These are phyloP conservation scores for Malania oleifera DNA, from an alignment of 164 flowering plant genomes.

Conservation along the genomic window DNA sequence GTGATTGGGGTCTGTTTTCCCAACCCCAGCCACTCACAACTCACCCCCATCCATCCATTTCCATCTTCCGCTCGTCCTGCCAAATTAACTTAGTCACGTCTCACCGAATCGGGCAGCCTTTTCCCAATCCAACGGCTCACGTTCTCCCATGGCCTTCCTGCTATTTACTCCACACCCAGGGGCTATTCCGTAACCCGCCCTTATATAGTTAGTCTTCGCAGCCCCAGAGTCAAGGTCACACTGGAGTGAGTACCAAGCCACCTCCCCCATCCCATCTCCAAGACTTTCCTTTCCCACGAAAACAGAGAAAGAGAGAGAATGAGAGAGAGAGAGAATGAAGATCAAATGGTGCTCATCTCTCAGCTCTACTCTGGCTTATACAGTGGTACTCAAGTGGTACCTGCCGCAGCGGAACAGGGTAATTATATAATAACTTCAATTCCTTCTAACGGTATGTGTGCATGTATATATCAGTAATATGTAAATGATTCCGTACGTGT, in stretches of 20 bases:
- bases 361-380: constrained; percentile 34
- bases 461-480: no score
- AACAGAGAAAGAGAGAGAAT: constrained; percentile 6
- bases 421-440: not conserved
- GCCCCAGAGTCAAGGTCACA: no score
- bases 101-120: constrained; percentile 5
- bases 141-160: constrained; percentile 14
- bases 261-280: no score
- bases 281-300: no score
- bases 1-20: no score
- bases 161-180: not conserved
- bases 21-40: constrained; percentile 23
- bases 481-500: no score
- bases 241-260: no score
- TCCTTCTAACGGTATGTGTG: not conserved
- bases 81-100: constrained; percentile 7
- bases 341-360: constrained; percentile 32
- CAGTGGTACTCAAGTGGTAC: constrained; percentile 18
- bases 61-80: not conserved
- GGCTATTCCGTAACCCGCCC: no score
- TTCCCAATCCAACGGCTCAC: no score
- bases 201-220: no score
- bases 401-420: constrained; percentile 50
- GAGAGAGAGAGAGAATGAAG: constrained; percentile 12
- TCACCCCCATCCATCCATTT: not conserved